These are phyloP conservation scores for Phaeotremella skinneri DNA, from an alignment of 768 basidiomycete species.

Conservation along the genomic window DNA sequence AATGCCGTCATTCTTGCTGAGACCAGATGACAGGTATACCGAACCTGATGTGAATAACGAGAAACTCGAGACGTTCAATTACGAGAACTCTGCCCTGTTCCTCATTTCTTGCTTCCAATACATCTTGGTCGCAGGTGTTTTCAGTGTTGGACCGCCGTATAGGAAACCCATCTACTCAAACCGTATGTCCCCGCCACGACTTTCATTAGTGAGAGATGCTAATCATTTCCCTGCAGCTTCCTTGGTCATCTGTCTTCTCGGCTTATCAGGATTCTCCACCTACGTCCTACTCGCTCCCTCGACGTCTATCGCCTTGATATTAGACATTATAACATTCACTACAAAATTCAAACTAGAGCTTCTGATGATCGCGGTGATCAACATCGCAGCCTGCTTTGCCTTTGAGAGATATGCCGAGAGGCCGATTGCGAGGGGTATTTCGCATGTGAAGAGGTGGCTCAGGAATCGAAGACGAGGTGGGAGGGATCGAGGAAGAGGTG, in stretches of 20 bases:
- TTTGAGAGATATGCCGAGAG: conserved; percentile 62
- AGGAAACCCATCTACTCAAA: conserved; percentile 94
- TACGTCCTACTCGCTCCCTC: conserved; percentile 75
- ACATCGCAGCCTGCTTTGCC: conserved; percentile 66
- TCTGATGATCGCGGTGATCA: conserved; percentile 65
- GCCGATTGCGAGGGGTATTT: conserved; percentile 45
- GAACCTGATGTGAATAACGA: conserved; percentile 65
- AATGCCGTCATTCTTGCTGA: background rate
- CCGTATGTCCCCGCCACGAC: conserved; percentile 56
- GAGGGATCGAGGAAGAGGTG: conserved; percentile 51
- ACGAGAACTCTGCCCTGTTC: conserved; percentile 89
- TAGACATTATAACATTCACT: conserved; percentile 77
- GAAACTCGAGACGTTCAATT: conserved; percentile 79
- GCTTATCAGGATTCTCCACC: conserved; percentile 69
- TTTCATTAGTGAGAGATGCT: background rate
- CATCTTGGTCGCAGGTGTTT: conserved; percentile 91
- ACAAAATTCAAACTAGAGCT: conserved; percentile 66
- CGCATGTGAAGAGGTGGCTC: conserved; percentile 41
- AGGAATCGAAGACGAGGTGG: conserved; percentile 34
- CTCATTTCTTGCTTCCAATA: conserved; percentile 97
- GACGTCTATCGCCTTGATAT: conserved; percentile 58
- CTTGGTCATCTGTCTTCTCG: conserved; percentile 73
- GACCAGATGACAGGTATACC: conserved; percentile 73
- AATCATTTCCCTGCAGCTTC: conserved; percentile 57
- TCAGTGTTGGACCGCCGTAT: conserved; percentile 97